Evolutionary conservation across 208 protist species (phyloP), one percentile per base, ranked within the genome.

Genomic region (Acanthamoeba quina): DNA sequence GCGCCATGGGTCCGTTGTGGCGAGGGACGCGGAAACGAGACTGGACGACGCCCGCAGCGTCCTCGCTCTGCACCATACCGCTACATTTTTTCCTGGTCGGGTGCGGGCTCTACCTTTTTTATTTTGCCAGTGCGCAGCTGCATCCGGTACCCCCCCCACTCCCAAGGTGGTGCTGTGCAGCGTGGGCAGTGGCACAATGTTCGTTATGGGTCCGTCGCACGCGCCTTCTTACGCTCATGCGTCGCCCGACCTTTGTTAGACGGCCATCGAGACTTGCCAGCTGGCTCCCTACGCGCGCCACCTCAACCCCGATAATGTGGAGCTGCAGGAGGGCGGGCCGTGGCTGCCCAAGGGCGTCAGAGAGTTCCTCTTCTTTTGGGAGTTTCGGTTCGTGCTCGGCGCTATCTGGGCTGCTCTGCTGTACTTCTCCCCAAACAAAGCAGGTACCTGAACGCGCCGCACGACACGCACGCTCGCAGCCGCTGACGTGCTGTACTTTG

Each of bases 341-440:
- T 72, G 56, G 85, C n/a, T 91, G 56, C 85, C 56, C 37, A 72
- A 66, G 58, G 26, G 31, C 60, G 29, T 72, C 10, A 66, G 85
- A 41, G 85, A 72, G 37, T 21, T 91, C 44, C 56, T 91, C 34
- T 91, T 91, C 47, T 91, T 91, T 15, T 91, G 85, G 85, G 56
- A 47, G 34, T 58, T 72, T 24, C 85, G 85, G 3, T n/a, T 91
- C 4, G 58, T n/a, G 26, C 13, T 91, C 60, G 56, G 10, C 26
- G 85, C 64, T n/a, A 3, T 91, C 3, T 66, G 60, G 60, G 56
- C 29, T 37, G 85, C 85, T 13, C 56, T 91, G 7, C 29, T 91
- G 9, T 44, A 74, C 58, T 72, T 60, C 31, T 91, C 85, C 17
- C 9, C 49, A 10, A 66, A 91, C 85, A 91, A 72, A 29, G 11